phyloP scores from a whole-genome alignment of 1,284 basidiomycete species.

The Microbotryum silenes-acaulis region DNA sequence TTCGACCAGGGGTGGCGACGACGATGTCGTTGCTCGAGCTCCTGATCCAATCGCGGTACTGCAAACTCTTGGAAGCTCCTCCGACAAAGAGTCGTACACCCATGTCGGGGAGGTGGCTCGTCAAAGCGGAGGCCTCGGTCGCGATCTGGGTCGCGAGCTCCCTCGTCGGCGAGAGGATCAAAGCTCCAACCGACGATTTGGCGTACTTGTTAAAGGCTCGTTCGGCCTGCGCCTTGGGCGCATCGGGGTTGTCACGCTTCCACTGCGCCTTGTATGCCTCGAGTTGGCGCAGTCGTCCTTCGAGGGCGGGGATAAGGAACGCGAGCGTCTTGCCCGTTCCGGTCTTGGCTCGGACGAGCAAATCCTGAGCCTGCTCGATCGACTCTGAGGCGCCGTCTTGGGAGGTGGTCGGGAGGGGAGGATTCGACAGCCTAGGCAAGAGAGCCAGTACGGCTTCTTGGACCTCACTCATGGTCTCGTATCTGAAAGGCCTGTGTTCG shows the following conservation, averaged over 20 bases:
- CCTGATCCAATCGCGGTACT: conserved; percentile 60
- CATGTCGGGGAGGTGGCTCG: conserved; percentile 61
- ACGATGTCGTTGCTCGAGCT: conserved; percentile 71
- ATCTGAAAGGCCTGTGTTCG: conserved; percentile 55
- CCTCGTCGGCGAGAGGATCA: conserved; percentile 88
- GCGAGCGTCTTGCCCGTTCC: conserved; percentile 90
- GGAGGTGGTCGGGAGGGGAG: conserved; percentile 7
- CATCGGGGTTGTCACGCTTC: conserved; percentile 37
- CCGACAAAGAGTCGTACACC: conserved; percentile 92
- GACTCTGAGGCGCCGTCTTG: neutral
- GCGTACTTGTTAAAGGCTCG: conserved; percentile 32
- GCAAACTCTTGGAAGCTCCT: conserved; percentile 72
- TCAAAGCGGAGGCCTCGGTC: conserved; percentile 72
- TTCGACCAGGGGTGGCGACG: conserved; percentile 85
- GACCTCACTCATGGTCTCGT: conserved; percentile 71
- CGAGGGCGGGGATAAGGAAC: conserved; percentile 76
- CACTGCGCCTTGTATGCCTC: conserved; percentile 89
- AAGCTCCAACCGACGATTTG: conserved; percentile 54
- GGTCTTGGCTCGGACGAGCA: conserved; percentile 89
- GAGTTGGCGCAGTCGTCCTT: conserved; percentile 60
- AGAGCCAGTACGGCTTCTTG: conserved; percentile 66
- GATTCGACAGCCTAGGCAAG: conserved; percentile 46
- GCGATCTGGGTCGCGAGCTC: conserved; percentile 93
- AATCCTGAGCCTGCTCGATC: conserved; percentile 51
- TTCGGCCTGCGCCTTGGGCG: conserved; percentile 40